Evolutionary conservation across 345 rosid genomes (phyloP), one percentile per base, ranked within the genome.

Genomic region (Salix arbutifolia): DNA sequence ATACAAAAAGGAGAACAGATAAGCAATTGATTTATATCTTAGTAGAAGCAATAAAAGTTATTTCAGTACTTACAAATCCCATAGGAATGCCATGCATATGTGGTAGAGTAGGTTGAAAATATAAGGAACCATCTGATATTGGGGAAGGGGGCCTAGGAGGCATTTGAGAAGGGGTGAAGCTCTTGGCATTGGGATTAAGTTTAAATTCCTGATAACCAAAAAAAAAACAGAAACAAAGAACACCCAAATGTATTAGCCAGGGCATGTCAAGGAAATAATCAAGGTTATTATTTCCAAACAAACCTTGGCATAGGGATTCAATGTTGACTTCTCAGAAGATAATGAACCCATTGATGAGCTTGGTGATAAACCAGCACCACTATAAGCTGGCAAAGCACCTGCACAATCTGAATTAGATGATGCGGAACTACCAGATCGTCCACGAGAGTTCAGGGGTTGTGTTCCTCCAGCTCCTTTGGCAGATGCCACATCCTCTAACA

Each of bases 171-270:
- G 91, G 97, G 17, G 73, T 83, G 81, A 91, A 94, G 76, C 97
- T 92, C 91, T 92, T 91, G 23, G 98, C 99, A 37, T 96, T 89
- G 52, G 98, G 99, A 86, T 93, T 96, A 52, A 90, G 89, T 79
- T 84, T 96, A 84, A 96, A 96, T 87, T 92, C 99, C 99, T 96
- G 91, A 72, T 28, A 75, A 72, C 23, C 81, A 65, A 18, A 77
- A 28, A 30, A 48, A 69, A 53, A 21, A 66, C 33, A 31, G 3
- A 46, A 23, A 42, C 4, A 46, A 52, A 65, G 13, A 50, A n/a
- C 13, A 28, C 25, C 67, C 52, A 81, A 12, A 70, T 60, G 68
- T 7, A 58, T 78, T 42, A 67, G 61, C 53, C 25, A 69, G 50
- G 33, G 42, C 14, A 11, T 11, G 46, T 42, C 13, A 11, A 42